These are phyloP conservation scores for Russula dissimulans DNA, from an alignment of 768 basidiomycete genomes.

Conservation along the genomic window DNA sequence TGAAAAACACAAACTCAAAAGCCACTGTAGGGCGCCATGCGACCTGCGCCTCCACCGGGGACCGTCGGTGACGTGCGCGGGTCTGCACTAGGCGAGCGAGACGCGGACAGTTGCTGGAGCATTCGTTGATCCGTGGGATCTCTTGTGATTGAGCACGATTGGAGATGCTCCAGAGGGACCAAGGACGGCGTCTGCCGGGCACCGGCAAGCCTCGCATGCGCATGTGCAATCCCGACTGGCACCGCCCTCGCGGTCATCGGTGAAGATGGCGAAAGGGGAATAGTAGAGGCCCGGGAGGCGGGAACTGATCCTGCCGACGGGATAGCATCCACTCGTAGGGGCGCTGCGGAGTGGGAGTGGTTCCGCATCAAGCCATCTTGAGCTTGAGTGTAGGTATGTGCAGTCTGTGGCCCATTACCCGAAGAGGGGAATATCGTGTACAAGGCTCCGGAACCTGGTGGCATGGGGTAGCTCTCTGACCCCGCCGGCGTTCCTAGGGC, in stretches of 20 bases:
- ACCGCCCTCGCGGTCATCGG: neutral
- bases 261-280: neutral
- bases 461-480: slow-evolving; percentile 8
- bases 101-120: slow-evolving; percentile 13
- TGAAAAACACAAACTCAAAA: neutral
- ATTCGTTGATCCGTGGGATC: slow-evolving; percentile 11
- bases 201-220: neutral
- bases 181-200: slow-evolving; percentile 1
- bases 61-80: neutral
- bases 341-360: neutral
- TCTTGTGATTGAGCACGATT: slow-evolving; percentile 6
- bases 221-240: neutral
- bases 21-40: neutral
- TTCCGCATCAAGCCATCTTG: slow-evolving; percentile 7
- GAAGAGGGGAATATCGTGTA: slow-evolving; percentile 19
- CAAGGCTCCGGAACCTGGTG: slow-evolving; percentile 13
- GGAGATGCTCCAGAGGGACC: slow-evolving; percentile 18
- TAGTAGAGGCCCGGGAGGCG: neutral
- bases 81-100: slow-evolving; percentile 2
- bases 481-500: neutral
- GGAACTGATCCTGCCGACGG: neutral
- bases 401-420: slow-evolving; percentile 12
- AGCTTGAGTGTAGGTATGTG: slow-evolving; percentile 13
- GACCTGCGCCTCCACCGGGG: neutral
- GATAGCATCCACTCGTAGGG: neutral